These are phyloP conservation scores for Ceriops tagal DNA, from an alignment of 345 rosid genomes.

Conservation along the genomic window DNA sequence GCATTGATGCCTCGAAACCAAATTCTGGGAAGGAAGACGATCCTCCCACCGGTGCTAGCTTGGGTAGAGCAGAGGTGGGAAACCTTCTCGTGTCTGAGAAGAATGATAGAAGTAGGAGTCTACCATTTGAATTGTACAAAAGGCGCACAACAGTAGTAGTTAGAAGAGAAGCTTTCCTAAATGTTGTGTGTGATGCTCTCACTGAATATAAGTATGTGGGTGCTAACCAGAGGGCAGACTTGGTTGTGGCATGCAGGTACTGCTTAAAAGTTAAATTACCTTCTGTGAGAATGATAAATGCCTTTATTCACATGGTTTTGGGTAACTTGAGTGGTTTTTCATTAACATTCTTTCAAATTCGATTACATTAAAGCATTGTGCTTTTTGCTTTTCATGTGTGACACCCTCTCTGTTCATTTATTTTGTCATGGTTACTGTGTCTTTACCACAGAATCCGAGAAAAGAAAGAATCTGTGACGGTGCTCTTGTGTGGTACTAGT, in stretches of 20 bases:
- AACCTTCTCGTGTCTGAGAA: constrained; percentile 24
- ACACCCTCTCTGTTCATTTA: neutral
- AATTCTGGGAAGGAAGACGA: constrained; percentile 34
- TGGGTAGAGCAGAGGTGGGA: constrained; percentile 23
- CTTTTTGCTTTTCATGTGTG: no score
- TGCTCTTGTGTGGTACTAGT: constrained; percentile 96
- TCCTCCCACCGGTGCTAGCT: constrained; percentile 21
- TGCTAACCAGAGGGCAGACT: constrained; percentile 89
- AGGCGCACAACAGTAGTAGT: constrained; percentile 79
- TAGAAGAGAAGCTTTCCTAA: constrained; percentile 61
- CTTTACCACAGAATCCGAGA: constrained; percentile 81
- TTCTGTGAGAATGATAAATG: constrained; percentile 7
- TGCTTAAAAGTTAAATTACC: constrained; percentile 6
- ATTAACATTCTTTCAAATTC: neutral
- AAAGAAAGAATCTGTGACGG: constrained; percentile 94
- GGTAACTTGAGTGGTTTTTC: neutral
- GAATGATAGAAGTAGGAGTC: constrained; percentile 35
- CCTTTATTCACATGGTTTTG: no score
- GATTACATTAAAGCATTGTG: no score
- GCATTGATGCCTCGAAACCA: constrained; percentile 25
- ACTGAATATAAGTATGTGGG: constrained; percentile 94
- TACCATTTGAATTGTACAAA: constrained; percentile 82
- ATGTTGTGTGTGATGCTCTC: constrained; percentile 75
- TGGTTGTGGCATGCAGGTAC: constrained; percentile 97
- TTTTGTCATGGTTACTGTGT: constrained; percentile 7